These are phyloP conservation scores for Phaseolus lunatus DNA, from an alignment of 306 rosid genomes.

Conservation along the genomic window DNA sequence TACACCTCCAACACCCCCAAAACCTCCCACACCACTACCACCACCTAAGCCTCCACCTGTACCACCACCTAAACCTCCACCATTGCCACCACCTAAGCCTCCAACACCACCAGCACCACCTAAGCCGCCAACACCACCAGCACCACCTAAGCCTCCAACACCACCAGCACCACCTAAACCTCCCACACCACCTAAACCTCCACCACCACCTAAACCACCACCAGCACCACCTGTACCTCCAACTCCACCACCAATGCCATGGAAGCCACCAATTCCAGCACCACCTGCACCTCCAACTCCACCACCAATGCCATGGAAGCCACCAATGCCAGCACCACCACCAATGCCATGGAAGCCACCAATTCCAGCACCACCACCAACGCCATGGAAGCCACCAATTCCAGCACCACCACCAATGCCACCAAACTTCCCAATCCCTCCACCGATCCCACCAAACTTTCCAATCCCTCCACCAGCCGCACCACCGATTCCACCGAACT, in stretches of 20 bases:
- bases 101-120: constrained; percentile 28
- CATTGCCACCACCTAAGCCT: neutral
- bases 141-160: constrained; percentile 28
- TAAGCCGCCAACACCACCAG: constrained; percentile 34
- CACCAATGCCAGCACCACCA: constrained; percentile 26
- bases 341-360: constrained; percentile 43
- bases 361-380: constrained; percentile 29
- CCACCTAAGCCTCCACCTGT: constrained; percentile 39
- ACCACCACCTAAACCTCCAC: constrained; percentile 22
- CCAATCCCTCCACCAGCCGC: constrained; percentile 42
- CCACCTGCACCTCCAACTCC: constrained; percentile 18
- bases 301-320: constrained; percentile 30
- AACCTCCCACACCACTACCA: constrained; percentile 1
- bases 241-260: constrained; percentile 33
- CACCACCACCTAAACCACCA: constrained; percentile 31
- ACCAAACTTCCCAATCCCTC: constrained; percentile 37
- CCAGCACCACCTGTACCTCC: constrained; percentile 8
- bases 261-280: constrained; percentile 10
- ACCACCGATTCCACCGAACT: constrained; percentile 35
- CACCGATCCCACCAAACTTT: constrained; percentile 23
- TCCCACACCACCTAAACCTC: neutral
- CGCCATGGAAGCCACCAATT: neutral
- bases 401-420: constrained; percentile 35
- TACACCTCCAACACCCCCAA: neutral
- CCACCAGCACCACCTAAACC: constrained; percentile 48